Conservation (phyloP, 1,284 basidiomycete species). For the Takashimella tepidaria region DNA sequence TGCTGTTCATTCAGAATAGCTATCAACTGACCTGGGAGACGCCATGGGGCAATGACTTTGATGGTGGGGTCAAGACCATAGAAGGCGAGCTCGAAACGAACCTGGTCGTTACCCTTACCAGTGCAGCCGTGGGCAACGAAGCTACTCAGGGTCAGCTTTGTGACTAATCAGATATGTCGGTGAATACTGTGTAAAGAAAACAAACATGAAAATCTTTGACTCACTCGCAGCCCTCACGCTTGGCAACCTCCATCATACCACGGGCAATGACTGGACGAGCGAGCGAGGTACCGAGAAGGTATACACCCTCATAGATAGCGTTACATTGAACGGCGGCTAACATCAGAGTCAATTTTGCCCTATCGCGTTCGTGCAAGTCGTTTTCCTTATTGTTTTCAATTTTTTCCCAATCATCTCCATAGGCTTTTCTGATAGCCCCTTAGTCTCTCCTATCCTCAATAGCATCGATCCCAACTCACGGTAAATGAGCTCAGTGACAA, state of each 20-base stretch:
- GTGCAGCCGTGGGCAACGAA: conserved; percentile 98
- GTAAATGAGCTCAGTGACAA: conserved; percentile 94
- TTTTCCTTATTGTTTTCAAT: too few species aligned
- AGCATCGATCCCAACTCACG: conserved; percentile 45
- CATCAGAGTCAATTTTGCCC: too few species aligned
- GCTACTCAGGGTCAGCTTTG: conserved; percentile 49
- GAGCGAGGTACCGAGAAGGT: conserved; percentile 95
- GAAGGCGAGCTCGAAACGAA: conserved; percentile 98
- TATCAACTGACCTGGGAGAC: conserved; percentile 66
- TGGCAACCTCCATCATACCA: conserved; percentile 94
- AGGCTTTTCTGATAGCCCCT: too few species aligned
- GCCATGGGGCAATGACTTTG: conserved; percentile 98
- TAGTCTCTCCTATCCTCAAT: too few species aligned
- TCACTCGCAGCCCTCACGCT: conserved; percentile 85
- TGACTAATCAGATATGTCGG: conserved; percentile 9
- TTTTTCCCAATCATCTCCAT: too few species aligned
- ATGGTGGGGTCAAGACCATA: conserved; percentile 98
- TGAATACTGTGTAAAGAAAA: neutral
- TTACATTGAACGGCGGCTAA: conserved; percentile 91
- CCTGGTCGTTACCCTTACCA: conserved; percentile 99
- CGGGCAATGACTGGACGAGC: conserved; percentile 98
- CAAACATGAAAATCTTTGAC: conserved; percentile 18
- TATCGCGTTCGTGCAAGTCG: too few species aligned
- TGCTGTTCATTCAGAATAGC: neutral
- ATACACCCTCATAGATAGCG: conserved; percentile 98